Evolutionary conservation across 208 protist species (phyloP), one percentile per base, ranked within the genome.

Genomic region (Crithidia bombi): DNA sequence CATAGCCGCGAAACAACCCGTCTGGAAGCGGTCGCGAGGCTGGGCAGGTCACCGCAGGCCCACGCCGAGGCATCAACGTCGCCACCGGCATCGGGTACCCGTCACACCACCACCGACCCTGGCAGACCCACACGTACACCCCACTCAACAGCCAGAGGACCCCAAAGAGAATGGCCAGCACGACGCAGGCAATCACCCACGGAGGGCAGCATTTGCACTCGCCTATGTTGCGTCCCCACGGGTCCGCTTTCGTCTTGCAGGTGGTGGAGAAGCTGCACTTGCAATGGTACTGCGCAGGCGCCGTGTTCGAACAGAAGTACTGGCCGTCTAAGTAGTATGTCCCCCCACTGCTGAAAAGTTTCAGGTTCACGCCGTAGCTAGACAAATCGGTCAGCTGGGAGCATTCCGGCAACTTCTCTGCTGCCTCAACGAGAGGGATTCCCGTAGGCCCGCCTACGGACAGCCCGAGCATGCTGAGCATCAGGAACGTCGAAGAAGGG

Each of bases 1-100:
- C 25, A 65, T 92, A 91, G 2, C 83, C 83, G 12, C 81, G 82
- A 65, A 94, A 94, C 28, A 92, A 52, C 19, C 71, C 78, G 4
- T 65, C 59, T 9, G 89, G 89, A 4, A 94, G 58, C 28, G 78
- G 74, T 15, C 38, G 56, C 38, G 65, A 41, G 2, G 81, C 38
- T 10, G 86, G 85, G 14, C 64, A 81, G 10, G 75, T 51, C 14
- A 84, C 73, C 5, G 69, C 57, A 0, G 79, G 69, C 6, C 84
- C 79, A 11, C 80, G 75, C 11, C 78, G 79, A 19, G 77, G 79
- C 38, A 92, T 82, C 58, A 83, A 30, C 5, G 65, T 33, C 17
- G 56, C n/a, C n/a, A 76, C 33, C 23, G 85, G 80, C 32, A 25
- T 38, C 23, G 69, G 71, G 54, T 87, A 87, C 10, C 84, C 86